Conservation (phyloP, 2,329 filamentous ascomycete species). For the Penicillium sp. region DNA sequence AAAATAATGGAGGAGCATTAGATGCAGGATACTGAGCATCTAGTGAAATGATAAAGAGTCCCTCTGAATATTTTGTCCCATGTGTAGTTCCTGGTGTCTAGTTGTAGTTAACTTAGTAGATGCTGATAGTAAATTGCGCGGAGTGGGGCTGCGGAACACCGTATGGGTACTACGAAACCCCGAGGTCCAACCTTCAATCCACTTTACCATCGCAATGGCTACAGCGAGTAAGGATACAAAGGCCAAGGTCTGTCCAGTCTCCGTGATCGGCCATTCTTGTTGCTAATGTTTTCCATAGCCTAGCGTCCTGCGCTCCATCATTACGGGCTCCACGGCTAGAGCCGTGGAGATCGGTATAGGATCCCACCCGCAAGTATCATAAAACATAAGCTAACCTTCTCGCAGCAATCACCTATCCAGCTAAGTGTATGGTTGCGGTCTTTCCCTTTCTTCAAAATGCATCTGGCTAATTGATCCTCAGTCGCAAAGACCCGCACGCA, state of each 20-base stretch:
- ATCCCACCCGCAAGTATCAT: conserved; percentile 1
- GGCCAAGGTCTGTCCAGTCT: conserved; percentile 34
- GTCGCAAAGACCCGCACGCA: conserved; percentile 95
- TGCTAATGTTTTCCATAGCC: conserved; percentile 55
- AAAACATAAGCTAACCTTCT: conserved; percentile 20
- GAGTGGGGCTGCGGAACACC: conserved; percentile 18
- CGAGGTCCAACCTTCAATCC: conserved; percentile 15
- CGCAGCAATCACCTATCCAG: conserved; percentile 84
- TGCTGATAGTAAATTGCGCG: conserved; percentile 8
- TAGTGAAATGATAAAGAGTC: conserved; percentile 31
- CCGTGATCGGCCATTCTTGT: not conserved
- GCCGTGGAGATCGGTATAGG: conserved; percentile 83
- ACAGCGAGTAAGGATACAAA: conserved; percentile 37
- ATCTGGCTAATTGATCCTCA: conserved; percentile 34
- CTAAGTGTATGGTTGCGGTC: conserved; percentile 67
- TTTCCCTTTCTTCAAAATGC: not conserved
- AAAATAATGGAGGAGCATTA: conserved; percentile 29
- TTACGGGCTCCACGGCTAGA: conserved; percentile 90
- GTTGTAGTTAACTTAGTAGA: not conserved
- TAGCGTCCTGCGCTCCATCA: conserved; percentile 81
- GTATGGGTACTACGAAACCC: conserved; percentile 17
- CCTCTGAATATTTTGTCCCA: conserved; percentile 17
- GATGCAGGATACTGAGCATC: conserved; percentile 23
- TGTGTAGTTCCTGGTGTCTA: not conserved
- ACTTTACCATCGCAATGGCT: conserved; percentile 28